Evolutionary conservation across 2,329 filamentous ascomycete species (phyloP), one percentile per base, ranked within the genome.

Genomic region (Raffaelea albimanens): DNA sequence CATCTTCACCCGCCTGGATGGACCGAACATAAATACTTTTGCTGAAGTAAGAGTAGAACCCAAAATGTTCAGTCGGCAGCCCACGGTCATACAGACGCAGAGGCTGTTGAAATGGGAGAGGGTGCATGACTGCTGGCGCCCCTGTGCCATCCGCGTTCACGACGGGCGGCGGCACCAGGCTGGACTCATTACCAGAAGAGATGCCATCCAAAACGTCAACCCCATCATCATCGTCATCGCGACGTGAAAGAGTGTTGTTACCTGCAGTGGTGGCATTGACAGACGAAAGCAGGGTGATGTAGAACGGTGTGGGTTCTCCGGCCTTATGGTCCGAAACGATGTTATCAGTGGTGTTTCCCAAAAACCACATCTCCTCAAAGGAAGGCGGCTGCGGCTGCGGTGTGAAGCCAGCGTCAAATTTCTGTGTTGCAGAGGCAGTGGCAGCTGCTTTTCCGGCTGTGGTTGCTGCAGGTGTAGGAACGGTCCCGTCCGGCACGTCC

Each of bases 31-130:
- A 95, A 53, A 95, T 87, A 9, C 83, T 85, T 54, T 89, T 87
- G 65, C 89, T 82, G 64, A 86, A 97, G 70, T 95, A 94, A 1
- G 78, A 86, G 67, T 95, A 96, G 67, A 96, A 96, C 2, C 87
- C 88, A 63, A 94, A 96, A 65, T 95, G 88, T 63, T 97, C 91
- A 0, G 83, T 83, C 2, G 76, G 68, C 23, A 85, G 71, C 18
- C 85, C 89, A 19, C 89, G 85, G 62, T 97, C 87, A 63, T 83
- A 97, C 1, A 97, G 76, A 2, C 86, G 80, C 13, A 97, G 71
- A 0, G 88, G 91, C 58, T 97, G 93, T 50, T 83, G 78, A 1
- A 72, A 66, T 0, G 85, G 78, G 8, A 76, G 70, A 0, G 89
- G 86, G 41, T 93, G 78, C 52, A 96, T 70, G 10, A 76, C 76